Evolutionary conservation across 441 rosid genomes (phyloP).

Genomic region (Syzygium malaccense): DNA sequence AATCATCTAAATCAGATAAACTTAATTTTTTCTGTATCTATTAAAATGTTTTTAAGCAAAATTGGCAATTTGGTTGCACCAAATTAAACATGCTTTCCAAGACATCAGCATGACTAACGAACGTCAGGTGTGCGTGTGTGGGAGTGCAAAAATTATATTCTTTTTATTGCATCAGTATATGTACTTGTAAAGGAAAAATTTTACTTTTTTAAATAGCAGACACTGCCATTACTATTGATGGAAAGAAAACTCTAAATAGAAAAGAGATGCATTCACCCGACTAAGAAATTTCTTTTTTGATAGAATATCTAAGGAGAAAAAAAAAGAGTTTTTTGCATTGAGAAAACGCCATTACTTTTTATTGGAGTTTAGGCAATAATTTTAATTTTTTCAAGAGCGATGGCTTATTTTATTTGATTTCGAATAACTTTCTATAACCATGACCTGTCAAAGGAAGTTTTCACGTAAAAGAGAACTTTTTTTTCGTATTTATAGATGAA

Average conservation of each 20-base stretch:
- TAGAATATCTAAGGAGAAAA: background rate
- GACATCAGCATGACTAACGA: no score
- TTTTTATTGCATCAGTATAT: background rate
- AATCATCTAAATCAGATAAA: background rate
- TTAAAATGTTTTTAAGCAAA: background rate
- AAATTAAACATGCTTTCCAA: background rate
- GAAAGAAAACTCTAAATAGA: background rate
- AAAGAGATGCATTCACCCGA: background rate
- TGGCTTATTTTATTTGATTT: no score
- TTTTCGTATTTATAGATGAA: background rate
- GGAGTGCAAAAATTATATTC: background rate
- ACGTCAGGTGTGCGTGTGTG: background rate
- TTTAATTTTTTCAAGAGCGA: no score
- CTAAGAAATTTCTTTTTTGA: background rate
- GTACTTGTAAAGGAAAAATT: background rate
- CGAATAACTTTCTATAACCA: background rate
- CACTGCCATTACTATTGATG: background rate
- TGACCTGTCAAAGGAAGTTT: background rate
- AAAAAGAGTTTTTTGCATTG: no score
- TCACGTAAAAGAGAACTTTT: background rate
- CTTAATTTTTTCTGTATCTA: background rate
- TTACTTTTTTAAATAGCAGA: background rate
- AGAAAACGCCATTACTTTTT: no score
- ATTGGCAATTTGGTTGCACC: background rate
- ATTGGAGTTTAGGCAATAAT: no score